Evolutionary conservation across 169 alveolate genomes (phyloP).

Genomic region (Perkinsus chesapeaki): DNA sequence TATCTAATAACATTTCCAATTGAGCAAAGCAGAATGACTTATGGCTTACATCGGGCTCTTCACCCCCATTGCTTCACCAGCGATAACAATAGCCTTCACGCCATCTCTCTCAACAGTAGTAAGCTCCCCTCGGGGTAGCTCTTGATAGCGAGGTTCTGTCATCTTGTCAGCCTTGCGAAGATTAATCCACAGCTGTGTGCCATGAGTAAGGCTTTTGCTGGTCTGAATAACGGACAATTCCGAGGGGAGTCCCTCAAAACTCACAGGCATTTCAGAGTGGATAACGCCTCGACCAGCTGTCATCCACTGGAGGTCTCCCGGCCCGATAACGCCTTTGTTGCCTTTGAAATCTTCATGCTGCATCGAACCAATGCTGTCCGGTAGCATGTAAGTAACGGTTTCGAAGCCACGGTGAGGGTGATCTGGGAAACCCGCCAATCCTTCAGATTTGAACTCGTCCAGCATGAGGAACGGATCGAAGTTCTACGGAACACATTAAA

Average conservation of each 20-base stretch:
- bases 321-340: neutral
- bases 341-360: constrained; percentile 7
- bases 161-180: neutral
- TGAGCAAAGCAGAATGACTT: neutral
- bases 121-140: neutral
- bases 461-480: too few species aligned
- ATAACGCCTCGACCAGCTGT: constrained; percentile 4
- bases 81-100: neutral
- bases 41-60: neutral
- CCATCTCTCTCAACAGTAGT: neutral
- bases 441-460: too few species aligned
- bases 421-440: too few species aligned
- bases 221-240: too few species aligned
- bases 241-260: neutral
- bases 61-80: neutral
- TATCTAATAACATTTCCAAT: neutral
- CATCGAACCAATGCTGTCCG: too few species aligned
- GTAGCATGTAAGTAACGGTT: too few species aligned
- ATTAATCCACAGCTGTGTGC: constrained; percentile 4
- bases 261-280: neutral
- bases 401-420: too few species aligned
- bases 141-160: neutral
- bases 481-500: too few species aligned
- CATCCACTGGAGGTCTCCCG: constrained; percentile 8
- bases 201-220: too few species aligned